Evolutionary conservation across 495 filamentous ascomycete species (phyloP).

Genomic region (Aspergillus mulundensis): DNA sequence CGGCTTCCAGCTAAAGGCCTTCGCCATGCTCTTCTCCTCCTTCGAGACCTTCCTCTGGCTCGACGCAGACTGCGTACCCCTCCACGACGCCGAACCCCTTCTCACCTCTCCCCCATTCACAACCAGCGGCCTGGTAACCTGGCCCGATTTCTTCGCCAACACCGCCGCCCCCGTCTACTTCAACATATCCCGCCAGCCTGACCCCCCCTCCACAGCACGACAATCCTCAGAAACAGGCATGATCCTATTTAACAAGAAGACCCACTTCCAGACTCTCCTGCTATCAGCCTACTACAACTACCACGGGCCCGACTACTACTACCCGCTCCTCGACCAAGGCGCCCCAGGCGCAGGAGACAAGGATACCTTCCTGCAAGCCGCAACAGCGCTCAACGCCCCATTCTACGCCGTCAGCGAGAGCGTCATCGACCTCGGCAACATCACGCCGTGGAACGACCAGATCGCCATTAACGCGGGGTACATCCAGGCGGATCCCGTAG

Average conservation of each 20-base stretch:
- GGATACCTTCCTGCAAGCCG: slow-evolving; percentile 52
- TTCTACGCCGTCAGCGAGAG: slow-evolving; percentile 39
- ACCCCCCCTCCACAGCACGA: slow-evolving; percentile 20
- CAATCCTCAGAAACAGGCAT: slow-evolving; percentile 47
- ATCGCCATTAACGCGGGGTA: slow-evolving; percentile 21
- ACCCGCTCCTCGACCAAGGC: slow-evolving; percentile 46
- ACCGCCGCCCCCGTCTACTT: slow-evolving; percentile 44
- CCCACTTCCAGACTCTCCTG: slow-evolving; percentile 42
- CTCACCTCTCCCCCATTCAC: slow-evolving; percentile 40
- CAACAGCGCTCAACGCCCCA: slow-evolving; percentile 33
- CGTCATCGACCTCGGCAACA: slow-evolving; percentile 19
- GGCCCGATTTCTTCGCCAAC: slow-evolving; percentile 52
- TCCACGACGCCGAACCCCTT: slow-evolving; percentile 37
- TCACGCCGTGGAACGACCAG: slow-evolving; percentile 9
- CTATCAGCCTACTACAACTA: slow-evolving; percentile 55
- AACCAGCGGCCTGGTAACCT: slow-evolving; percentile 44
- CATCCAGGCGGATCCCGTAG: slow-evolving; percentile 30
- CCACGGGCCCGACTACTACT: slow-evolving; percentile 49
- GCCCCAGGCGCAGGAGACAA: slow-evolving; percentile 52
- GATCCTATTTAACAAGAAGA: slow-evolving; percentile 45
- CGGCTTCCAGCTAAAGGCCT: slow-evolving; percentile 47
- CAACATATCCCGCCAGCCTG: slow-evolving; percentile 38
- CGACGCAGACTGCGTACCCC: slow-evolving; percentile 47
- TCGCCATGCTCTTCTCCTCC: slow-evolving; percentile 48
- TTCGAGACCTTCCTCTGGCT: slow-evolving; percentile 51